phyloP scores from a whole-genome alignment of 1,139 yeast genomes.

The Yamadazyma mexicana region DNA sequence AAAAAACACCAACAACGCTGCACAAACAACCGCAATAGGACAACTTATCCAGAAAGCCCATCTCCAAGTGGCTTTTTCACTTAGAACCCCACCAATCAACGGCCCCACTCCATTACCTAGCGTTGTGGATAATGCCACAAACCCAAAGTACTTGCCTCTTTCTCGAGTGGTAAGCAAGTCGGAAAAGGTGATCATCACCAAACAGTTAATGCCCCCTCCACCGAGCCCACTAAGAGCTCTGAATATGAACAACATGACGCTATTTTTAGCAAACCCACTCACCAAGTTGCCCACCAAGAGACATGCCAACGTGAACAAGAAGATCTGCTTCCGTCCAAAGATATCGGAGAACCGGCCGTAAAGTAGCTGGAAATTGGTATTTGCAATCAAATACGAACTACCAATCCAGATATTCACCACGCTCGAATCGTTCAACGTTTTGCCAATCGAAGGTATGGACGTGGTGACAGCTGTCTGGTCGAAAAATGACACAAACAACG shows the following conservation, averaged over 20 bases:
- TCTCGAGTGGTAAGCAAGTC: slow-evolving; percentile 42
- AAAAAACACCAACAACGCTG: slow-evolving; percentile 25
- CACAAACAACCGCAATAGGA: slow-evolving; percentile 36
- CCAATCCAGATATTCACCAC: slow-evolving; percentile 49
- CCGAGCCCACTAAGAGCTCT: slow-evolving; percentile 48
- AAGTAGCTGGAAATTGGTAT: slow-evolving; percentile 42
- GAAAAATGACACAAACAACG: slow-evolving; percentile 33
- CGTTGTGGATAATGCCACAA: slow-evolving; percentile 51
- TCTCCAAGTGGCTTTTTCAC: slow-evolving; percentile 48
- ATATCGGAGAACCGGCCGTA: slow-evolving; percentile 45
- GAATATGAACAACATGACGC: slow-evolving; percentile 39
- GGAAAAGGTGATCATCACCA: slow-evolving; percentile 44
- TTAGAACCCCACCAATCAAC: slow-evolving; percentile 51
- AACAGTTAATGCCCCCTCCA: slow-evolving; percentile 44
- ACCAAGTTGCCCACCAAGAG: slow-evolving; percentile 40
- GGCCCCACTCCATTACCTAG: slow-evolving; percentile 59
- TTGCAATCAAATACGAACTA: slow-evolving; percentile 46
- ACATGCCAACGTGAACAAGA: slow-evolving; percentile 30
- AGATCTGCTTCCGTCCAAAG: slow-evolving; percentile 42
- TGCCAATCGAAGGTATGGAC: slow-evolving; percentile 41
- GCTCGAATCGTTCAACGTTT: slow-evolving; percentile 34
- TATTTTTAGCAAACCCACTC: slow-evolving; percentile 40
- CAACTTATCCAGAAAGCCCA: slow-evolving; percentile 46
- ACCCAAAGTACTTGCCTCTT: slow-evolving; percentile 46
- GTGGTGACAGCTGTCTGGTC: slow-evolving; percentile 46